phyloP scores from a whole-genome alignment of 441 rosid genomes.

The Corymbia calophylla region DNA sequence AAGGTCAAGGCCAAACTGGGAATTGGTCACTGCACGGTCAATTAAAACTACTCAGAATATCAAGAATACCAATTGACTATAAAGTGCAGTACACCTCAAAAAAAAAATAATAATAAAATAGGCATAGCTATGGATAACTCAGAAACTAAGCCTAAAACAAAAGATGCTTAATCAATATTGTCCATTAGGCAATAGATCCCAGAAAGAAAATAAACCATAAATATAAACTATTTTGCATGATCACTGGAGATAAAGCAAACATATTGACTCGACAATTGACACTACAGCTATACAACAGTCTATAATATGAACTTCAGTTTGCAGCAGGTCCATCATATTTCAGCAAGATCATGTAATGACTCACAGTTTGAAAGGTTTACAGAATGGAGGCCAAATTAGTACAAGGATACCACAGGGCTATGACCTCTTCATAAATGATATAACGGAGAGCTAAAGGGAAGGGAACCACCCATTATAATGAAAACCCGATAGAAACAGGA shows the following conservation, averaged over 20 bases:
- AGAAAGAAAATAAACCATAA: not conserved
- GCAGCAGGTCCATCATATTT: not conserved
- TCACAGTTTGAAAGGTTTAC: not conserved
- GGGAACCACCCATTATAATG: not conserved
- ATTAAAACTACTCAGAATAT: slow-evolving; percentile 2
- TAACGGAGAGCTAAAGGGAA: not conserved
- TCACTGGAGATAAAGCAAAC: not conserved
- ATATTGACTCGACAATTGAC: not conserved
- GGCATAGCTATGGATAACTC: not conserved
- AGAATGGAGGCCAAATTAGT: not conserved
- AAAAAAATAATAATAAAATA: not conserved
- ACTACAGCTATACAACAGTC: not conserved
- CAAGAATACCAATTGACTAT: not conserved
- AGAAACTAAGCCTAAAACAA: not conserved
- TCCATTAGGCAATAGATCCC: not conserved
- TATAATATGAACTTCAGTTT: not conserved
- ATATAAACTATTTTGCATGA: not conserved
- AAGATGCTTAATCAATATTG: not conserved
- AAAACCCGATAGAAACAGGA: not conserved
- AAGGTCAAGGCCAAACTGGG: slow-evolving; percentile 65
- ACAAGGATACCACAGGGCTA: not conserved
- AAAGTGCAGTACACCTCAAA: not conserved
- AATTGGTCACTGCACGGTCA: slow-evolving; percentile 49
- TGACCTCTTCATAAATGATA: not conserved
- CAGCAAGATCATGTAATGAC: not conserved